Evolutionary conservation across 352 stramenopile genomes (phyloP), one percentile per base, ranked within the genome.

Genomic region (Pythium coloratum): DNA sequence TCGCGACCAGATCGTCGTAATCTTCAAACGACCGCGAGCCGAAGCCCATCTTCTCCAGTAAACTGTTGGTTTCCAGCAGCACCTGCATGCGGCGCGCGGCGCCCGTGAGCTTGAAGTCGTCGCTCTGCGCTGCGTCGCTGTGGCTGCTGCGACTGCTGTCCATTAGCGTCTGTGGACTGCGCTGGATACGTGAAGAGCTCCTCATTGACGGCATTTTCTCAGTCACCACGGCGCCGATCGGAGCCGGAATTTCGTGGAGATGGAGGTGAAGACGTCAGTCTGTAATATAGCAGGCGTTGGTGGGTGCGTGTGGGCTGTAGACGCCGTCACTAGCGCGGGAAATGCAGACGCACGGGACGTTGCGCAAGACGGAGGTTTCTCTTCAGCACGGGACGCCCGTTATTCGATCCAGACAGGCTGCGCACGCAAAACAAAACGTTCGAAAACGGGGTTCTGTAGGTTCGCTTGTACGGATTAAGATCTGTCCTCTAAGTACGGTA

Each of bases 41-140:
- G 59, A 97, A 96, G 51, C 87, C 88, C 62, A 96, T 78, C 56
- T 77, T 75, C 14, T 77, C 71, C 40, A 97, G 76, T 55, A 97
- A 73, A 57, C 71, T 83, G 64, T 97, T 97, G 9, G 89, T 96
- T 30, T 78, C 67, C 20, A 61, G 49, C 30, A 86, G 44, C 32
- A 76, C 73, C 18, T 63, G 59, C 58, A 64, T 66, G 51, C 64
- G 64, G 1, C 40, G 56, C 49, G 56, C 49, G 24, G 64, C 55
- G 56, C 57, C 50, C 3, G 36, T 64, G 36, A 70, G 64, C 8
- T 38, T 16, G 33, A 59, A 59, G 50, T 38, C 50, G 50, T 30
- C 24, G 50, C 50, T 56, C 14, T 38, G 26, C 26, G 13, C 50
- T 6, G 50, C 24, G 16, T 56, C 50, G 47, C 20, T 33, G 20